These are phyloP conservation scores for Ganoderma lucidum DNA, from an alignment of 1,284 basidiomycete species.

Conservation along the genomic window DNA sequence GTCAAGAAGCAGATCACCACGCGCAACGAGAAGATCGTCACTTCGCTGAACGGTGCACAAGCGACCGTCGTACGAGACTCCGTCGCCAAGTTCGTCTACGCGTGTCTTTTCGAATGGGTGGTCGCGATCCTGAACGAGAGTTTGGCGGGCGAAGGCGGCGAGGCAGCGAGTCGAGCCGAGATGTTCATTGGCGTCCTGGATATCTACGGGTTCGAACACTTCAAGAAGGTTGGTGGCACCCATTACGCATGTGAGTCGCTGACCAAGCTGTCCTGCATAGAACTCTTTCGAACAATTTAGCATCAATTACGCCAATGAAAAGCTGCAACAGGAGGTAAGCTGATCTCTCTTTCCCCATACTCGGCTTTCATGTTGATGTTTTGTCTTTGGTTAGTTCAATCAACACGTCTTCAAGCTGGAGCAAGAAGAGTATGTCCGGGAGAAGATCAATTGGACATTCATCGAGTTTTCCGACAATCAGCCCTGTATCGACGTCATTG, in stretches of 20 bases:
- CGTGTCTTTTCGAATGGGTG: slow-evolving; percentile 98
- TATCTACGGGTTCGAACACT: slow-evolving; percentile 97
- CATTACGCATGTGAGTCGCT: slow-evolving; percentile 15
- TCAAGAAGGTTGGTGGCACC: slow-evolving; percentile 77
- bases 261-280: slow-evolving; percentile 46
- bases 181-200: slow-evolving; percentile 99
- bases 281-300: slow-evolving; percentile 99
- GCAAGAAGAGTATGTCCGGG: slow-evolving; percentile 98
- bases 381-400: slow-evolving; percentile 73
- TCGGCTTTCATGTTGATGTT: not conserved
- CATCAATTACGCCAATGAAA: slow-evolving; percentile 99
- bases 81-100: slow-evolving; percentile 99
- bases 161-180: slow-evolving; percentile 86
- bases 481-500: slow-evolving; percentile 98
- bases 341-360: not conserved
- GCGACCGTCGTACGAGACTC: slow-evolving; percentile 97
- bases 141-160: slow-evolving; percentile 89
- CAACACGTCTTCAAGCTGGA: slow-evolving; percentile 99
- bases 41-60: slow-evolving; percentile 85
- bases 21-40: slow-evolving; percentile 95
- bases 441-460: slow-evolving; percentile 99
- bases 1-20: slow-evolving; percentile 98
- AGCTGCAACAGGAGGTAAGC: slow-evolving; percentile 90
- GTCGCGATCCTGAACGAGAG: slow-evolving; percentile 98
- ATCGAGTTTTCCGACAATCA: slow-evolving; percentile 99